Evolutionary conservation across 2,329 filamentous ascomycete genomes (phyloP).

Genomic region (Ceratocystis destructans): DNA sequence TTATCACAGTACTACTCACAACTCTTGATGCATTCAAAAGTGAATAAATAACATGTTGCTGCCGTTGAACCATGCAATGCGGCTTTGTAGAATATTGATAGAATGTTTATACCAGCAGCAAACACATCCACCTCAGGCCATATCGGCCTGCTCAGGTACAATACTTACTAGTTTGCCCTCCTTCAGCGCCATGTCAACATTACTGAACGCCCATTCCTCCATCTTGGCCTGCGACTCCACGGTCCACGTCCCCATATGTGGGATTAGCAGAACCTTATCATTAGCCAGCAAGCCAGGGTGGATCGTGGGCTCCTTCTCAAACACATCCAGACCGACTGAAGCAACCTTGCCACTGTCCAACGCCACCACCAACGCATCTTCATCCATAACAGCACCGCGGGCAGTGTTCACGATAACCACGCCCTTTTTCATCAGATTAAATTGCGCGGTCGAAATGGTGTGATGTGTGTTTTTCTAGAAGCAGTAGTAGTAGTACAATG

Average conservation of each 20-base stretch:
- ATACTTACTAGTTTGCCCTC: constrained; percentile 50
- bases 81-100: neutral
- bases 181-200: constrained; percentile 50
- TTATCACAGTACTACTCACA: constrained; percentile 10
- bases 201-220: constrained; percentile 64
- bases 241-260: constrained; percentile 79
- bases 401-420: constrained; percentile 72
- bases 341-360: constrained; percentile 56
- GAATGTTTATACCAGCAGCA: neutral
- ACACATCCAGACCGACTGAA: constrained; percentile 66
- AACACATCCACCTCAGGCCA: constrained; percentile 3
- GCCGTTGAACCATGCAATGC: neutral
- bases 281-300: constrained; percentile 60
- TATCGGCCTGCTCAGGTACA: constrained; percentile 52
- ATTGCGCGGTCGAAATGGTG: constrained; percentile 57
- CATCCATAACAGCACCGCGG: constrained; percentile 69
- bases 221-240: constrained; percentile 51
- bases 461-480: constrained; percentile 50
- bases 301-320: constrained; percentile 64
- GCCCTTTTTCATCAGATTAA: constrained; percentile 63
- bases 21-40: neutral
- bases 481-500: neutral
- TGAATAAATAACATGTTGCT: neutral
- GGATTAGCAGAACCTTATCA: constrained; percentile 58
- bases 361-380: constrained; percentile 62